A percentile compares a stretch with the other conserved stretches of the same genome.
Conservation (phyloP, 495 filamentous ascomycete species). For the Trichodelitschia bisporula region DNA sequence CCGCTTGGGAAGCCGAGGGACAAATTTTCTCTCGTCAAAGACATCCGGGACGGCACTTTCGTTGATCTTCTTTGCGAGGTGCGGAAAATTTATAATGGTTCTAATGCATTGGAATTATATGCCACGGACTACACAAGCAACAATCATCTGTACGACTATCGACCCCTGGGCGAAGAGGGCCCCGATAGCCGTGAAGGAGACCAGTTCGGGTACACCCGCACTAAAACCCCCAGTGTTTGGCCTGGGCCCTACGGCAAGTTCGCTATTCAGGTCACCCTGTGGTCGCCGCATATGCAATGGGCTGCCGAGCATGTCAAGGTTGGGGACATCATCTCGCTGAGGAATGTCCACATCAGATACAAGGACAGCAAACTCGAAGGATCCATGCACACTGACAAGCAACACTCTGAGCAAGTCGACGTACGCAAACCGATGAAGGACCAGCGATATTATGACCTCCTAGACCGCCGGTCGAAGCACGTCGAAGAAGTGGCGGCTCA, state of each 20-base stretch:
- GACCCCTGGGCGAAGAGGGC: conserved; percentile 10
- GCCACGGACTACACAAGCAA: conserved; percentile 75
- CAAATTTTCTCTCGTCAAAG: conserved; percentile 41
- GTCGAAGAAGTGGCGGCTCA: no score
- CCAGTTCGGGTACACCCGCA: conserved; percentile 19
- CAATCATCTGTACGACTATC: conserved; percentile 28
- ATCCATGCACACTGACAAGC: conserved; percentile 35
- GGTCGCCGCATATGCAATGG: conserved; percentile 36
- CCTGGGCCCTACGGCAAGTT: conserved; percentile 53
- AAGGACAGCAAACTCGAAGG: conserved; percentile 41
- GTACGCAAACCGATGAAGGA: conserved; percentile 16
- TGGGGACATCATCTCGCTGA: conserved; percentile 35
- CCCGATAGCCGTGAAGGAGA: conserved; percentile 23
- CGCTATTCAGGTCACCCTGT: conserved; percentile 48
- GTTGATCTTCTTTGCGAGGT: conserved; percentile 58
- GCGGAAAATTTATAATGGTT: conserved; percentile 30
- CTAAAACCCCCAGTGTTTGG: conserved; percentile 22
- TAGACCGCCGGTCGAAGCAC: no score
- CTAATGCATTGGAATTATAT: conserved; percentile 33
- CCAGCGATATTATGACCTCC: no score
- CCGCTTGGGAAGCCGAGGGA: no score
- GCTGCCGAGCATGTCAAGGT: conserved; percentile 28
- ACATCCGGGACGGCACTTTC: conserved; percentile 29
- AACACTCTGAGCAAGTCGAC: conserved; percentile 24
- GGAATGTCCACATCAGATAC: conserved; percentile 48